A percentile compares a stretch with the other conserved stretches of the same genome.
These are phyloP conservation scores for Trifolium pratense DNA, from an alignment of 306 rosid genomes.

Conservation along the genomic window DNA sequence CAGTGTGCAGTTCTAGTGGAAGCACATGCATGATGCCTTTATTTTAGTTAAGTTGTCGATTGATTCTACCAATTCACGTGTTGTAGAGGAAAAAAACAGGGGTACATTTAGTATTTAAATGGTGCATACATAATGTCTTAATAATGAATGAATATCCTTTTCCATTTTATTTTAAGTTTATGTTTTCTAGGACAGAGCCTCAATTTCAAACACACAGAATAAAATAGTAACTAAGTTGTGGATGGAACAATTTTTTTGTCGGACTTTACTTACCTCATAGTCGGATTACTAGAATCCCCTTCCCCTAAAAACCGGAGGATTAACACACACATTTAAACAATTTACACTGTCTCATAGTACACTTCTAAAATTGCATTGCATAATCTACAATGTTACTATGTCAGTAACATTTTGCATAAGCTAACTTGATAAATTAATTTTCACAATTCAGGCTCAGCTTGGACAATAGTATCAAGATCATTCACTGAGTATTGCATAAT, in stretches of 20 bases:
- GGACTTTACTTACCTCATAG: too few species aligned
- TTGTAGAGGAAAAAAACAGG: neutral
- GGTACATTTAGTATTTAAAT: too few species aligned
- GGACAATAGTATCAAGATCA: slow-evolving; percentile 90
- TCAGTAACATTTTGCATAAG: neutral
- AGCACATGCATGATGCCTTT: slow-evolving; percentile 34
- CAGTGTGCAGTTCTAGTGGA: slow-evolving; percentile 32
- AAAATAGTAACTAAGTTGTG: neutral
- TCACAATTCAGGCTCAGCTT: slow-evolving; percentile 76
- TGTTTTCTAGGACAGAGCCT: slow-evolving; percentile 11
- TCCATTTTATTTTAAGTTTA: neutral
- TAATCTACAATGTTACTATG: neutral
- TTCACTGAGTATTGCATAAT: slow-evolving; percentile 80
- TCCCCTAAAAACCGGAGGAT: too few species aligned
- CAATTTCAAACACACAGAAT: neutral
- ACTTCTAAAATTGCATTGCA: slow-evolving; percentile 6
- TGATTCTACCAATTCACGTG: slow-evolving; percentile 44
- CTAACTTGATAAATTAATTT: slow-evolving; percentile 3
- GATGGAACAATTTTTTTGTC: too few species aligned
- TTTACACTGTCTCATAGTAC: too few species aligned
- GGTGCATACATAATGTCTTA: neutral
- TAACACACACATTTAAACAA: too few species aligned
- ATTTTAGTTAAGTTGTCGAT: slow-evolving; percentile 16
- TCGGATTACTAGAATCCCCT: too few species aligned
- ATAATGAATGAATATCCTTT: neutral